These are phyloP conservation scores for Exophiala dermatitidis DNA, from an alignment of 2,329 filamentous ascomycete genomes.

Conservation along the genomic window DNA sequence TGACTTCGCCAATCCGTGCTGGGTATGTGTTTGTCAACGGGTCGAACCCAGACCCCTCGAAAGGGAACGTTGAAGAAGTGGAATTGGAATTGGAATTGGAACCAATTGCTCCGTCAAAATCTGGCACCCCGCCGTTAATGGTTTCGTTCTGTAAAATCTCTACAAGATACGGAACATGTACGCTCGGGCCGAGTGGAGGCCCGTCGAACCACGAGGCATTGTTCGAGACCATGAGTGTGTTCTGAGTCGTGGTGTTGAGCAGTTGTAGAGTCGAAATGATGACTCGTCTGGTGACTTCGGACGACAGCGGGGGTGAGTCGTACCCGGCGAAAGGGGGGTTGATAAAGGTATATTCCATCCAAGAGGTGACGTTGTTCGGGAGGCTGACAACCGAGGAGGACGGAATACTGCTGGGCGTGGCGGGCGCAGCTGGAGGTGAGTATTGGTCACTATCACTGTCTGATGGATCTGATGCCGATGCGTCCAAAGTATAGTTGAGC, in stretches of 20 bases:
- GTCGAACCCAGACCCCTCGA: not conserved
- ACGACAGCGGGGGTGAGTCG: not conserved
- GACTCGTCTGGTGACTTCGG: slow-evolving; percentile 42
- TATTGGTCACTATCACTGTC: not conserved
- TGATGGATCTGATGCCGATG: not conserved
- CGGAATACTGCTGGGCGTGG: slow-evolving; percentile 12
- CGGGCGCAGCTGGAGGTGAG: not conserved
- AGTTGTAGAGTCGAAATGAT: slow-evolving; percentile 37
- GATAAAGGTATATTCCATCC: slow-evolving; percentile 27
- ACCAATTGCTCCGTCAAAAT: slow-evolving; percentile 35
- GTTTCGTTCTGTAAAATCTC: slow-evolving; percentile 38
- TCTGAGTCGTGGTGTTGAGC: slow-evolving; percentile 20
- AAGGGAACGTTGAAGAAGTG: slow-evolving; percentile 5
- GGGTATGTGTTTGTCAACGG: not conserved
- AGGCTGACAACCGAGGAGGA: slow-evolving; percentile 25
- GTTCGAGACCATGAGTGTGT: slow-evolving; percentile 24
- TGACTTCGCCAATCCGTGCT: slow-evolving; percentile 39
- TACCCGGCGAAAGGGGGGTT: not conserved
- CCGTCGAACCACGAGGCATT: slow-evolving; percentile 8
- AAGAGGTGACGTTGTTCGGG: slow-evolving; percentile 5
- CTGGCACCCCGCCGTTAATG: slow-evolving; percentile 29
- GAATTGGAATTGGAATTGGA: slow-evolving; percentile 24
- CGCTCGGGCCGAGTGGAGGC: not conserved
- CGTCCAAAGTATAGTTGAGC: slow-evolving; percentile 24
- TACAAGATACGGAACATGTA: slow-evolving; percentile 40